These are phyloP conservation scores for Akanthomyces uredinophilus DNA, from an alignment of 2,329 filamentous ascomycete genomes.

Conservation along the genomic window DNA sequence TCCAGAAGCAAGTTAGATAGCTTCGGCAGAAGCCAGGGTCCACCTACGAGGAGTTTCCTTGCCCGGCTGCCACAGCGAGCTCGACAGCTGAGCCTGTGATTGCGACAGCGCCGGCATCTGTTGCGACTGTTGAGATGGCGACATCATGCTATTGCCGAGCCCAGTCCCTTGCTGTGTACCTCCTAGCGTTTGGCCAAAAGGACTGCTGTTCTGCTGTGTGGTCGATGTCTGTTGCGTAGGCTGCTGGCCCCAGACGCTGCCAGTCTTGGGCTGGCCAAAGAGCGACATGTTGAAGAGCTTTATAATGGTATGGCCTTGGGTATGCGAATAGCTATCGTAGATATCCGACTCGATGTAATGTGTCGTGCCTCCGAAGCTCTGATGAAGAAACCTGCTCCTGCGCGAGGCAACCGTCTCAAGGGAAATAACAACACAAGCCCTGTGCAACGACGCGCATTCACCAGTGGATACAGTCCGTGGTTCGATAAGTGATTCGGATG, in stretches of 20 bases:
- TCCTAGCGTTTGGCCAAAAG: slow-evolving; percentile 28
- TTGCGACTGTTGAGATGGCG: slow-evolving; percentile 36
- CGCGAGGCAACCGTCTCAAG: neutral
- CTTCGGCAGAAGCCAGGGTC: neutral
- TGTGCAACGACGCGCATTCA: neutral
- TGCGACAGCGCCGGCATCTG: slow-evolving; percentile 39
- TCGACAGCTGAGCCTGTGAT: slow-evolving; percentile 43
- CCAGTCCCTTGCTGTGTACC: slow-evolving; percentile 33
- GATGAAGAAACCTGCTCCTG: neutral
- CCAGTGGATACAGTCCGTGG: neutral
- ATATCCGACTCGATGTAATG: neutral
- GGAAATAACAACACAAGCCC: neutral
- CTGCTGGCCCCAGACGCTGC: slow-evolving; percentile 34
- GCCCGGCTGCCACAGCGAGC: slow-evolving; percentile 49
- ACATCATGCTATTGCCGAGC: slow-evolving; percentile 27
- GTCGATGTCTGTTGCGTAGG: slow-evolving; percentile 28
- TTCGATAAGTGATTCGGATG: neutral
- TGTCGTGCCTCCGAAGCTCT: neutral
- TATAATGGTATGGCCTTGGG: slow-evolving; percentile 3
- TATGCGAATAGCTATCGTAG: neutral
- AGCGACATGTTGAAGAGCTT: slow-evolving; percentile 28
- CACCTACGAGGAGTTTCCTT: slow-evolving; percentile 44
- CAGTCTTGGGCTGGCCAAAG: slow-evolving; percentile 36
- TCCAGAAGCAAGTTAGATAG: neutral
- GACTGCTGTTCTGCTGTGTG: slow-evolving; percentile 21